Evolutionary conservation across 371 early-diverging fungal genomes (phyloP).

Genomic region (Apophysomyces variabilis): DNA sequence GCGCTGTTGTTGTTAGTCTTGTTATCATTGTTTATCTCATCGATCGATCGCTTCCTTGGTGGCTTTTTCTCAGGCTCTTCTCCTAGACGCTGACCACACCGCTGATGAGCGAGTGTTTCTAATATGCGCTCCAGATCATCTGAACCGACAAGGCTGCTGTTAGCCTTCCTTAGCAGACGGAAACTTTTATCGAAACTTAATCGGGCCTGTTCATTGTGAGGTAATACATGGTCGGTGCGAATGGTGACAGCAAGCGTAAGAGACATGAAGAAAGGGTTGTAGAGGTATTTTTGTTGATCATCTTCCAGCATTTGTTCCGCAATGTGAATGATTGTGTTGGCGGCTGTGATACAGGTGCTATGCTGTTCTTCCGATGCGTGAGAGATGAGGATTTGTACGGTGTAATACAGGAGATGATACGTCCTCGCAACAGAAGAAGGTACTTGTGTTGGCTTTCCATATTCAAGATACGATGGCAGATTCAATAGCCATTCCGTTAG

Average conservation of each 20-base stretch:
- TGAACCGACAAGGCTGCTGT: constrained; percentile 8
- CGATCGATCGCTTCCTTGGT: no score
- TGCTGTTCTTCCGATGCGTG: not conserved
- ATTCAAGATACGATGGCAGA: constrained; percentile 34
- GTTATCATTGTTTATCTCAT: no score
- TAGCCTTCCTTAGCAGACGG: constrained; percentile 12
- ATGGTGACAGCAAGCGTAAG: constrained; percentile 17
- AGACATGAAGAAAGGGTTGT: constrained; percentile 18
- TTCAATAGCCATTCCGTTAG: constrained; percentile 36
- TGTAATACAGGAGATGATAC: constrained; percentile 40
- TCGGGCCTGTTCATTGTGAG: not conserved
- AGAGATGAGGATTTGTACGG: constrained; percentile 25
- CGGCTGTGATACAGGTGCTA: constrained; percentile 14
- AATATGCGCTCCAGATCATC: not conserved
- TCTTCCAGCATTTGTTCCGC: constrained; percentile 22
- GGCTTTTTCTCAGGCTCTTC: no score
- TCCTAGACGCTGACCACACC: no score
- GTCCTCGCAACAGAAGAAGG: constrained; percentile 28
- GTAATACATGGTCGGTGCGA: constrained; percentile 14
- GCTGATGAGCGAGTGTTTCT: no score
- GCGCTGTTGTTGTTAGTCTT: no score
- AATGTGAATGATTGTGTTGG: constrained; percentile 18
- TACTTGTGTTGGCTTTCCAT: constrained; percentile 18
- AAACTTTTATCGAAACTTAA: not conserved
- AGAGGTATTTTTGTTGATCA: constrained; percentile 15